Evolutionary conservation across 495 filamentous ascomycete genomes (phyloP), one percentile per base, ranked within the genome.

Genomic region (Gamarada debralockiae): DNA sequence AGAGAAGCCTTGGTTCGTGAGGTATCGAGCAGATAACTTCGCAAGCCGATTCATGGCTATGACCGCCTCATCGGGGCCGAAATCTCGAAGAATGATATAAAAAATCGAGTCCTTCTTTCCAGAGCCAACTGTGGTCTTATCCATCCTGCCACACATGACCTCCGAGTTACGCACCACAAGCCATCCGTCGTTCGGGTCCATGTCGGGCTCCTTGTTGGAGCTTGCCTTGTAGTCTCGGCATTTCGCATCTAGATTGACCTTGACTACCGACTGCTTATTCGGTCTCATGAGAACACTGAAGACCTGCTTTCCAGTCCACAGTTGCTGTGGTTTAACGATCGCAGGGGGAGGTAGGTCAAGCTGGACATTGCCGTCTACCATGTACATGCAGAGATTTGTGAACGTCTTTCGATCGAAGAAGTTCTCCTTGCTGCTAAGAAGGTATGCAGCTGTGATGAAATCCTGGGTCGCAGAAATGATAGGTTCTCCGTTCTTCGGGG

Each of bases 381-480:
- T 98, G 67, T 89, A 95, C 61, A 86, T 83, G 67, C 91, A 95
- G 39, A 97, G 84, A 58, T 96, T 87, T 10, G 84, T 83, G 59
- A 98, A 97, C 0, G 84, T 79, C 56, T 78, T 83, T 39, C 93
- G 83, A 63, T 95, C 87, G 60, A 84, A 96, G 70, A 97, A 97
- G 48, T 83, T 82, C 61, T 97, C 90, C 65, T 97, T 97, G 71
- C 83, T 90, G 57, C 88, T 96, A 29, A 97, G 71, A 3, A 97
- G 74, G 67, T 90, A 98, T 7, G 95, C 85, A 1, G 90, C 92
- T 29, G 92, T 96, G 61, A 98, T 97, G 70, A 98, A 98, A 74
- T 98, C 93, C 62, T 98, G 93, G 34, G 95, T 98, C 39, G 93
- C 92, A 18, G 91, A 89, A 72, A 98, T 97, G 64, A 98, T 97